Base-by-base conservation (phyloP, 2,329 filamentous ascomycete genomes). In the Phoma herbarum region DNA sequence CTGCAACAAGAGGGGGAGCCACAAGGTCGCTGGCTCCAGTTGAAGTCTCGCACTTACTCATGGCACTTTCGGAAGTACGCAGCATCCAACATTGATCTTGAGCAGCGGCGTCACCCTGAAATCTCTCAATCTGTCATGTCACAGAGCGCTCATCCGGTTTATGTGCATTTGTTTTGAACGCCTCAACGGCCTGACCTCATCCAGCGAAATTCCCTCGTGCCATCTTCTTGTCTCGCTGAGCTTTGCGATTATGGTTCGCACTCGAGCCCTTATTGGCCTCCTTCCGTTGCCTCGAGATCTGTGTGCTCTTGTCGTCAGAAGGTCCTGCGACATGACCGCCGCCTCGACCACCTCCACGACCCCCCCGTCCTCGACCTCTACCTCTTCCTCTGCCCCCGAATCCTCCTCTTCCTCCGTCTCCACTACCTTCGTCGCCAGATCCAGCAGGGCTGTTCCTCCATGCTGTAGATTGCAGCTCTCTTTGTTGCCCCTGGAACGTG, bases 161-260 rank as follows among this genome's bases (percentile, higher is more conserved):
- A 3, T 41, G 2, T 39, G 35, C 37, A 23, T 41, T 23, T 1
- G 11, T 20, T 39, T 2, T 35, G 35, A 16, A 18, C 35, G 5
- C 6, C 18, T 23, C 20, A 8, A 10, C 25, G 22, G 18, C 31
- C 10, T 14, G 44, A 33, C 10, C 33, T 37, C 67, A 81, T 8
- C 79, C 80, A 11, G 80, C 55, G 60, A 83, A 80, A 2, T 85
- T 85, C 50, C 81, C 85, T 61, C 85, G 79, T 2, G 85, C 85
- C 79, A 88, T 85, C 75, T 88, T 88, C 72, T 79, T 85, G 44
- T 85, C 86, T 57, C 85, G 77, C 68, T 86, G 84, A 72, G 96
- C 90, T 48, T 92, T 85, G 25, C 93, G 86, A 75, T 92, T 95
- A 74, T 97, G 93, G 73, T 97, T 97, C 29, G 92, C 93, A 60